Conservation (phyloP, 345 rosid species). For the Lepidium aucheri region DNA sequence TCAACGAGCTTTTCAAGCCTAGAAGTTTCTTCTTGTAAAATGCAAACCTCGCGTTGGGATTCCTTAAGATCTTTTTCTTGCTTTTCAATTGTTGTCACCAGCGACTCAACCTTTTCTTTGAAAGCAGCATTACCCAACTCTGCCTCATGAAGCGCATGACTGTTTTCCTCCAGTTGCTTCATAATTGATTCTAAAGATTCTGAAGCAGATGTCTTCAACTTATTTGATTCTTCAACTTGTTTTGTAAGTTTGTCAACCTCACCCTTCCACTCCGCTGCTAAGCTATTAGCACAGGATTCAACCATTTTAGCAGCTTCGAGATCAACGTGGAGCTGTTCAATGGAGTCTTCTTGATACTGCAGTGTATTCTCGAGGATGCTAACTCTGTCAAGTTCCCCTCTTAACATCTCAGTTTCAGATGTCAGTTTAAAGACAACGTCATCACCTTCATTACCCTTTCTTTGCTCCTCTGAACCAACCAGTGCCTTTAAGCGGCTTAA, state of each 20-base stretch:
- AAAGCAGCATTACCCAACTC: constrained; percentile 45
- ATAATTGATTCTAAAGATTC: constrained; percentile 63
- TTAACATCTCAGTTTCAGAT: constrained; percentile 50
- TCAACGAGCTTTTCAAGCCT: constrained; percentile 40
- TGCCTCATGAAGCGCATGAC: constrained; percentile 57
- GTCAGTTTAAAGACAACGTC: constrained; percentile 43
- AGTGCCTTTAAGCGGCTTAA: constrained; percentile 47
- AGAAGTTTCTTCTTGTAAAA: constrained; percentile 41
- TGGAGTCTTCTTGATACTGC: constrained; percentile 46
- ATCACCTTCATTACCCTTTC: constrained; percentile 36
- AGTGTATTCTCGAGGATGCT: constrained; percentile 40
- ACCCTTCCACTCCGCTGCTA: constrained; percentile 57
- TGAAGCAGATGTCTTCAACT: constrained; percentile 68
- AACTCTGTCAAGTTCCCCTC: constrained; percentile 45
- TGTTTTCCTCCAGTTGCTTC: constrained; percentile 64
- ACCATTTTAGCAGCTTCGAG: constrained; percentile 89
- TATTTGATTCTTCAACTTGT: constrained; percentile 46
- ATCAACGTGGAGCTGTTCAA: constrained; percentile 78
- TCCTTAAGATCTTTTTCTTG: constrained; percentile 65
- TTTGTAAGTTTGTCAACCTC: constrained; percentile 47
- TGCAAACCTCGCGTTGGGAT: constrained; percentile 32
- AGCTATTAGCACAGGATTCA: constrained; percentile 68
- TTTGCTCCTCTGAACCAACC: constrained; percentile 53
- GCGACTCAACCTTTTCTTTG: constrained; percentile 65
- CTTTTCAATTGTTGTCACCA: constrained; percentile 52